These are phyloP conservation scores for Hypoxylon sp. DNA, from an alignment of 2,329 filamentous ascomycete species.

Conservation along the genomic window DNA sequence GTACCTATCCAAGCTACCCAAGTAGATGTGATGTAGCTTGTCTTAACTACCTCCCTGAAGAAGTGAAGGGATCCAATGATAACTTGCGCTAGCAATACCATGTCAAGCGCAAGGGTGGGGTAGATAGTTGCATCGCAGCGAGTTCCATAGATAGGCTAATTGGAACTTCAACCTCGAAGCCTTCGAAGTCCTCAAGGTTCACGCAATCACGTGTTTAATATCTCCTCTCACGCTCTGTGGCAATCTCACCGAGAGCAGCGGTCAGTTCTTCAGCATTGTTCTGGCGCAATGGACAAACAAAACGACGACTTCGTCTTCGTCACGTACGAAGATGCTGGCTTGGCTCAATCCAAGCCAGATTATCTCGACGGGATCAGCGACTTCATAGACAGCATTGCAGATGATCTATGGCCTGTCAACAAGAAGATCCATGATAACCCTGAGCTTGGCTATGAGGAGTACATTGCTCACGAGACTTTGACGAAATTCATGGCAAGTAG, in stretches of 20 bases:
- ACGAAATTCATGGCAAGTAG: conserved; percentile 62
- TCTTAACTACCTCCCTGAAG: conserved; percentile 21
- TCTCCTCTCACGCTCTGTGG: background rate
- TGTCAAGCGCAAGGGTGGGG: conserved; percentile 28
- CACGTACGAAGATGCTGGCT: conserved; percentile 45
- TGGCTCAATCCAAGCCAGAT: conserved; percentile 33
- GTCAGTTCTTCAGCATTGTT: background rate
- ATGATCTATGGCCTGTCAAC: conserved; percentile 62
- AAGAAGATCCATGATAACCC: conserved; percentile 67
- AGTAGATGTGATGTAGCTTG: background rate
- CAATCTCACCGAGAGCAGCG: background rate
- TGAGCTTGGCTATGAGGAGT: conserved; percentile 64
- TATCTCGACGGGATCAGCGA: conserved; percentile 57
- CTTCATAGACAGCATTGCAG: conserved; percentile 57
- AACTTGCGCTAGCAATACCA: background rate
- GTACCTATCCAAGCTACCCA: background rate
- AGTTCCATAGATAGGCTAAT: conserved; percentile 37
- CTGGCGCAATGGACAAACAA: conserved; percentile 44
- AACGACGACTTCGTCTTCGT: conserved; percentile 51
- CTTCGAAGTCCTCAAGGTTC: conserved; percentile 32
- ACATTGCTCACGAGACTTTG: conserved; percentile 65
- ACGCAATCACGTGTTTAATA: conserved; percentile 22
- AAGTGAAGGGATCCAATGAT: conserved; percentile 3
- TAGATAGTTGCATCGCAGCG: conserved; percentile 19
- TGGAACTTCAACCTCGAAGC: conserved; percentile 14